Base-by-base conservation (phyloP, 2,329 filamentous ascomycete genomes). In the Macrophomina pseudophaseolina region DNA sequence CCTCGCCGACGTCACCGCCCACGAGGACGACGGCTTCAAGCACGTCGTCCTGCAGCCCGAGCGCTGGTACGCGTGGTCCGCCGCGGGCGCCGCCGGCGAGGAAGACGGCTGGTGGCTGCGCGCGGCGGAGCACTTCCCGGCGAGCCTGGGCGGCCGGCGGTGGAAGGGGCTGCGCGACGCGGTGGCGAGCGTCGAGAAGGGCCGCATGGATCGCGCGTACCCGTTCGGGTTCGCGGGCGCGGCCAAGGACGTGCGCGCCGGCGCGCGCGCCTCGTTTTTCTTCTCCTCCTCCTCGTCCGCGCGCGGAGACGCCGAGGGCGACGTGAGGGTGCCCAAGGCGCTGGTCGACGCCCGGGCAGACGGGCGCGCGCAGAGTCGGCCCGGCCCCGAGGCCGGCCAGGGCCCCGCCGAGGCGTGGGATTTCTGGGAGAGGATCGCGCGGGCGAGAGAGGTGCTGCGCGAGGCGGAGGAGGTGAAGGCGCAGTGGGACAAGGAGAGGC, bases 111-210 rank as follows among this genome's bases (percentile, higher is more conserved):
- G 49, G 49, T 46, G 38, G 49, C n/a, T 53, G 35, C 60, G 49
- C 40, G 32, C 33, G 46, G 68, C 62, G 4, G 68, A 71, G 42
- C 70, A 72, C 40, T 71, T 76, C 53, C 69, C 71, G 11, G 67
- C 68, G 30, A 32, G 30, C 18, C 62, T 73, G 12, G 67, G 69
- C 23, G 70, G 70, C 48, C 65, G 70, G 35, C 67, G 72, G 52
- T 72, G 73, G 71, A 65, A 64, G 44, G 63, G 53, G 5, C 71
- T 75, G 68, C 54, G 65, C 9, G 68, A 69, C 33, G 72, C 68
- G 16, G 33, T 75, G 23, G 66, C 62, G 8, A 49, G 18, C 9
- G 42, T 68, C 11, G 52, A 62, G 30, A 52, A 40, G 38, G 49
- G 49, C 12, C 46, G 33, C 6, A 40, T 51, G 18, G 46, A 64